These are phyloP conservation scores for Talaromyces atroroseus DNA, from an alignment of 2,329 filamentous ascomycete species.

Conservation along the genomic window DNA sequence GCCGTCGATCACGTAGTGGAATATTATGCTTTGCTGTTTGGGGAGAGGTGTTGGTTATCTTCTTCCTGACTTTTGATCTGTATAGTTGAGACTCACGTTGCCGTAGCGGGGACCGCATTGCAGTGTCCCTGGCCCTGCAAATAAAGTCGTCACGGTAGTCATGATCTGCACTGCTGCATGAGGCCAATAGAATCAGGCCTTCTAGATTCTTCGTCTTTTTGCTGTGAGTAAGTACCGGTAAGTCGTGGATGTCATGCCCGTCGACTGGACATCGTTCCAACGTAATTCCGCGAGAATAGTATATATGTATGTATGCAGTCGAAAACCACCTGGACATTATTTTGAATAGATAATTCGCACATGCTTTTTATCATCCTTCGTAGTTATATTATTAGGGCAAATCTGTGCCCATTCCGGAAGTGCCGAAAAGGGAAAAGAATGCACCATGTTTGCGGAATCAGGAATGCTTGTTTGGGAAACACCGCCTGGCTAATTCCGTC, in stretches of 20 bases:
- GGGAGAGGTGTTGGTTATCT: background rate
- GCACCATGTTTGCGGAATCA: constrained; percentile 13
- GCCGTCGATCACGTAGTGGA: constrained; percentile 33
- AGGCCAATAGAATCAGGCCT: background rate
- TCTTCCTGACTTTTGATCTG: background rate
- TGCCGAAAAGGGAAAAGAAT: constrained; percentile 14
- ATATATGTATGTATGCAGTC: too few species aligned
- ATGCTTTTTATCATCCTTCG: too few species aligned
- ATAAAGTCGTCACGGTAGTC: constrained; percentile 31
- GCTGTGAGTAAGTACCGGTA: too few species aligned
- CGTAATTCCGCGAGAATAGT: too few species aligned
- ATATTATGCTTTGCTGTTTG: constrained; percentile 27
- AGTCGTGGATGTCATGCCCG: too few species aligned
- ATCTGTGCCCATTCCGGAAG: constrained; percentile 11
- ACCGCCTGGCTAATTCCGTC: background rate
- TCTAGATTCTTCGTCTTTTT: too few species aligned
- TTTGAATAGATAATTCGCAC: too few species aligned
- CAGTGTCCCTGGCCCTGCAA: constrained; percentile 28
- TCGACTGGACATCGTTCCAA: too few species aligned
- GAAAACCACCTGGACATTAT: too few species aligned
- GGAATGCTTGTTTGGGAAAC: constrained; percentile 2
- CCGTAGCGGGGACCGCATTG: constrained; percentile 28
- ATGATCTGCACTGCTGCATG: constrained; percentile 11
- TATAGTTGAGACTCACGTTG: constrained; percentile 26
- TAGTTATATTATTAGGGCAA: constrained; percentile 6